Evolutionary conservation across 2,329 filamentous ascomycete species (phyloP).

Genomic region (Fusarium sp.): DNA sequence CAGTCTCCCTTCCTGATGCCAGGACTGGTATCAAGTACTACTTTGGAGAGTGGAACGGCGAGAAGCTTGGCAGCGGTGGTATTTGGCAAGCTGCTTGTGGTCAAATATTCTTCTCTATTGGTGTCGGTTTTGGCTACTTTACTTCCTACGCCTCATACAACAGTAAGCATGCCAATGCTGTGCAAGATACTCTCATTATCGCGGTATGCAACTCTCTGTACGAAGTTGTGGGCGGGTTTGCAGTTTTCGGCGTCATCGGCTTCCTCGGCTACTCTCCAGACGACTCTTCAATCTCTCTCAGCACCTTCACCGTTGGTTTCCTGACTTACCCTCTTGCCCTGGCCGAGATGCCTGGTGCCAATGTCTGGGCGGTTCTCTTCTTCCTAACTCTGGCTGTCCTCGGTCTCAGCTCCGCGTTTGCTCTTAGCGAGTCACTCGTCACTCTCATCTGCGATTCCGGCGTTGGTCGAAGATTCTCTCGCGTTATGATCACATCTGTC

Average conservation of each 20-base stretch:
- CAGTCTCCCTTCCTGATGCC: not conserved
- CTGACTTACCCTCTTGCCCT: not conserved
- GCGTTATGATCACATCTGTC: not conserved
- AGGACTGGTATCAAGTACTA: not conserved
- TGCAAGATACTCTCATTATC: not conserved
- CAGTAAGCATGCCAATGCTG: conserved; percentile 60
- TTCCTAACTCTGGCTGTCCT: not conserved
- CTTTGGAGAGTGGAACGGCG: not conserved
- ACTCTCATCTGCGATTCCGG: conserved; percentile 3
- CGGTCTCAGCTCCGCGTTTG: conserved; percentile 3
- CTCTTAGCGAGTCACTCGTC: not conserved
- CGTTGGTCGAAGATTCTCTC: not conserved
- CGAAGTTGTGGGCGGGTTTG: not conserved
- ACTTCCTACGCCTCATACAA: conserved; percentile 68
- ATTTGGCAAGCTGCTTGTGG: conserved; percentile 65
- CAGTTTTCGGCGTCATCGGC: not conserved
- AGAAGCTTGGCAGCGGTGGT: not conserved
- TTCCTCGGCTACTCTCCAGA: not conserved
- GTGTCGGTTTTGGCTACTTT: conserved; percentile 67
- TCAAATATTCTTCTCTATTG: conserved; percentile 56
- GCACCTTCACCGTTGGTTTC: not conserved
- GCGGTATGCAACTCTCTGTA: not conserved
- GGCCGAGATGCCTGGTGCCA: not conserved
- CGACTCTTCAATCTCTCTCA: not conserved
- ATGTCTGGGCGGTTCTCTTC: not conserved